phyloP scores from a whole-genome alignment of 306 rosid species.

The Prunus padus region DNA sequence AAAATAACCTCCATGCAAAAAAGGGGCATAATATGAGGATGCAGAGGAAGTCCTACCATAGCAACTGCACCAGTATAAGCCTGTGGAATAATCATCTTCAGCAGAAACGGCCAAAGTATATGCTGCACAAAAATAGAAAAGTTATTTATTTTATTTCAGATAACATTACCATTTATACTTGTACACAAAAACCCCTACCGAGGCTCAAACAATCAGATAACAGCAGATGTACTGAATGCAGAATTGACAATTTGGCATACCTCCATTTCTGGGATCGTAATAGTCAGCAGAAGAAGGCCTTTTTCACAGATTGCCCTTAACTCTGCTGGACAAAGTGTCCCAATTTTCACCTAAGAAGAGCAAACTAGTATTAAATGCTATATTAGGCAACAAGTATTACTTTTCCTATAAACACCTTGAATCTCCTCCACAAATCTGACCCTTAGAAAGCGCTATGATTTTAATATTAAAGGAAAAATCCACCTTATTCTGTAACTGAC shows the following conservation, averaged over 20 bases:
- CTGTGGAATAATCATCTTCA: constrained; percentile 84
- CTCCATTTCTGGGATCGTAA: constrained; percentile 99
- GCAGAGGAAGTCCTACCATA: constrained; percentile 45
- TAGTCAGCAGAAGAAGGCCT: constrained; percentile 88
- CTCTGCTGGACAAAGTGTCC: constrained; percentile 54
- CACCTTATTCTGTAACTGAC: neutral
- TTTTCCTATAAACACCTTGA: neutral
- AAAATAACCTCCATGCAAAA: constrained; percentile 14
- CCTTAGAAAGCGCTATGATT: neutral
- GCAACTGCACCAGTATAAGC: constrained; percentile 85
- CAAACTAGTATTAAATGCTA: constrained; percentile 18
- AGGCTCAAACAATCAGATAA: neutral
- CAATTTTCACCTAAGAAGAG: constrained; percentile 67
- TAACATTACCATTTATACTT: constrained; percentile 10
- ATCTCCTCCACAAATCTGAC: constrained; percentile 13
- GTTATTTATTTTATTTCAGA: neutral
- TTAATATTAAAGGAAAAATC: neutral
- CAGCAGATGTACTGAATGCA: neutral
- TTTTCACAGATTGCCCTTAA: constrained; percentile 84
- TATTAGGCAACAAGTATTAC: constrained; percentile 1
- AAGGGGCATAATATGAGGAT: neutral
- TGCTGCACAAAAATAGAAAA: constrained; percentile 49
- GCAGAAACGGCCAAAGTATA: constrained; percentile 93
- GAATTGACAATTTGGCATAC: constrained; percentile 37
- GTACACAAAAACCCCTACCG: constrained; percentile 13